Conservation (phyloP, 2,329 filamentous ascomycete genomes). For the Lecanicillium sp. region DNA sequence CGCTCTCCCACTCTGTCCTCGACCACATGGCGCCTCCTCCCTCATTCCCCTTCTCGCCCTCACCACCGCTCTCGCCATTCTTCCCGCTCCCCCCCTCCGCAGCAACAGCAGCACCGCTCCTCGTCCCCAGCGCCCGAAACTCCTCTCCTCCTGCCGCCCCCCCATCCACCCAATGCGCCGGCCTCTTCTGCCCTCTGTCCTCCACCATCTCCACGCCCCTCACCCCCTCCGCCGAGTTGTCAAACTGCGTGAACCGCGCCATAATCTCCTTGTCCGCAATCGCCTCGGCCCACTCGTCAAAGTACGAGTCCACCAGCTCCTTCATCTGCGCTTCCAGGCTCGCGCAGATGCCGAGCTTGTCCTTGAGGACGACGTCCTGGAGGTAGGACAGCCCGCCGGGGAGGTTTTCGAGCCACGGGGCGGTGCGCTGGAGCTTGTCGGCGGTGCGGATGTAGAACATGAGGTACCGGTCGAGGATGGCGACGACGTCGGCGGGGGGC, state of each 20-base stretch:
- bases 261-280: constrained; percentile 62
- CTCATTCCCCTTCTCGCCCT: too few relatives aligned
- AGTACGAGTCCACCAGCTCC: constrained; percentile 74
- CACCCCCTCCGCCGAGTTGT: constrained; percentile 68
- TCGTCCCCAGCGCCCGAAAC: constrained; percentile 57
- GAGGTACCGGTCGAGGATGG: constrained; percentile 81
- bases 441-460: constrained; percentile 93
- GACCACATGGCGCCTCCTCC: constrained; percentile 53
- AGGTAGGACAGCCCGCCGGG: constrained; percentile 82
- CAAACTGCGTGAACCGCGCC: constrained; percentile 73
- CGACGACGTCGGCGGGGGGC: constrained; percentile 71
- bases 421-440: constrained; percentile 83
- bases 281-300: constrained; percentile 88
- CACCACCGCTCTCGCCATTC: too few relatives aligned
- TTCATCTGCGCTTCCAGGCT: constrained; percentile 85
- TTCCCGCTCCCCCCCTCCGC: too few relatives aligned
- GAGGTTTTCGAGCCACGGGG: constrained; percentile 77
- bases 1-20: constrained; percentile 65
- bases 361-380: constrained; percentile 73
- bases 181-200: constrained; percentile 68
- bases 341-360: constrained; percentile 78
- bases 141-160: constrained; percentile 55
- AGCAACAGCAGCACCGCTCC: neutral
- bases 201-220: constrained; percentile 63
- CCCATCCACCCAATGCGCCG: constrained; percentile 71